These are phyloP conservation scores for Anisogramma anomala DNA, from an alignment of 2,329 filamentous ascomycete genomes.

Conservation along the genomic window DNA sequence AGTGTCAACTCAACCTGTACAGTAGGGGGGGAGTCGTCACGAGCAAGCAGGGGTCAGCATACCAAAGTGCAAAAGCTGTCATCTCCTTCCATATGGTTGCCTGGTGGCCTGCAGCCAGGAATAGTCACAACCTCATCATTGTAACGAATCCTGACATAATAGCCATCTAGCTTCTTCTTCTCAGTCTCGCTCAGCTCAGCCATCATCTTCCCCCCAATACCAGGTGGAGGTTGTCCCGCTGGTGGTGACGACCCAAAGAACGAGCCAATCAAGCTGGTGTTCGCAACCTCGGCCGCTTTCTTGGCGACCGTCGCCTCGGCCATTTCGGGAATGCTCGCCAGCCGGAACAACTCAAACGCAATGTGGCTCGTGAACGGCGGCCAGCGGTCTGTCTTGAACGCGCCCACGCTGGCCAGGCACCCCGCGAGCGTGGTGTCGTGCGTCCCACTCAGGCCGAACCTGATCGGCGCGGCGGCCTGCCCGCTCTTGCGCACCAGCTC, in stretches of 20 bases:
- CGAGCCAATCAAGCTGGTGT: slow-evolving; percentile 23
- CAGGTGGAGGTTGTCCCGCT: slow-evolving; percentile 25
- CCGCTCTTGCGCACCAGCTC: slow-evolving; percentile 31
- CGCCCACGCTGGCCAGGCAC: slow-evolving; percentile 65
- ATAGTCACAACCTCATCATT: slow-evolving; percentile 76
- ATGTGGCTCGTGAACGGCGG: slow-evolving; percentile 89
- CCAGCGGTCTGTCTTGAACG: slow-evolving; percentile 64
- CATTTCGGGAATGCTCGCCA: slow-evolving; percentile 24
- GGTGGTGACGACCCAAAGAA: slow-evolving; percentile 21
- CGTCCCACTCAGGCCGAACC: slow-evolving; percentile 72
- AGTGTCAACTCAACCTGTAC: no score
- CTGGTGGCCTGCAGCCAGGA: slow-evolving; percentile 63
- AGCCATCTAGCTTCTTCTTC: slow-evolving; percentile 51
- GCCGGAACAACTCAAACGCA: slow-evolving; percentile 78
- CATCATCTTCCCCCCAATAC: slow-evolving; percentile 50
- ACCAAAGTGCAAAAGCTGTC: slow-evolving; percentile 83
- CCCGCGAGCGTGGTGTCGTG: slow-evolving; percentile 89
- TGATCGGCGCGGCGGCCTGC: slow-evolving; percentile 38
- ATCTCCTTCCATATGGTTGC: slow-evolving; percentile 78
- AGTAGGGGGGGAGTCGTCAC: not conserved
- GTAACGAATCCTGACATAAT: slow-evolving; percentile 84
- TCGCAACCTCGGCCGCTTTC: slow-evolving; percentile 5
- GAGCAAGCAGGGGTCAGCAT: slow-evolving; percentile 22
- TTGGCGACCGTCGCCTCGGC: slow-evolving; percentile 16
- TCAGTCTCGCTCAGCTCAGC: slow-evolving; percentile 45